Percentiles rank a stretch among this genome's conserved stretches.
Evolutionary conservation across 148 eudicot species (phyloP).

Genomic region (Cornus controversa): DNA sequence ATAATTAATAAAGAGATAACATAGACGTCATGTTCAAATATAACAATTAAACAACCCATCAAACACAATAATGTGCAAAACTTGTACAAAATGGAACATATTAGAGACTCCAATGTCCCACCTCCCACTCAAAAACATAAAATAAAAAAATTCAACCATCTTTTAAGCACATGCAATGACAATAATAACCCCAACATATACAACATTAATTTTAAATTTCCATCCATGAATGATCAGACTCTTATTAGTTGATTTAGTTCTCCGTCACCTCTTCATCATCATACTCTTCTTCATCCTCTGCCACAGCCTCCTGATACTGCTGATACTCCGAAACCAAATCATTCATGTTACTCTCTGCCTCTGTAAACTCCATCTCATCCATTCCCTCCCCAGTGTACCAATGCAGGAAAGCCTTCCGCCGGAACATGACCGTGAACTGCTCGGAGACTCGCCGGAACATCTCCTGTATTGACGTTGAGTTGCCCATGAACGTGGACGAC

Average conservation of each 20-base stretch:
- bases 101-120: background rate
- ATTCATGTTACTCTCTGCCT: slow-evolving; percentile 49
- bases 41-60: background rate
- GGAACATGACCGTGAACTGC: slow-evolving; percentile 48
- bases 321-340: slow-evolving; percentile 51
- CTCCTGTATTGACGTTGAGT: slow-evolving; percentile 38
- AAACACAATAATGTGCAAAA: background rate
- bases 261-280: slow-evolving; percentile 23
- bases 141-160: no score
- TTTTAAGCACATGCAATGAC: no score
- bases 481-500: slow-evolving; percentile 54
- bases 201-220: background rate
- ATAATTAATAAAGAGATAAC: no score
- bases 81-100: background rate
- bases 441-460: slow-evolving; percentile 40
- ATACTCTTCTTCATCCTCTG: slow-evolving; percentile 20
- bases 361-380: slow-evolving; percentile 54
- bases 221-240: no score
- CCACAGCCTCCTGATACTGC: slow-evolving; percentile 42
- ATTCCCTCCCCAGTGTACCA: slow-evolving; percentile 49
- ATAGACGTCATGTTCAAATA: no score
- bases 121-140: no score
- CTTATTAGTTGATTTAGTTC: background rate
- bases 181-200: background rate
- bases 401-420: slow-evolving; percentile 49